A percentile compares a stretch with the other conserved stretches of the same genome.
These are phyloP conservation scores for Teratosphaeria viscida DNA, from an alignment of 2,329 filamentous ascomycete species.

Conservation along the genomic window DNA sequence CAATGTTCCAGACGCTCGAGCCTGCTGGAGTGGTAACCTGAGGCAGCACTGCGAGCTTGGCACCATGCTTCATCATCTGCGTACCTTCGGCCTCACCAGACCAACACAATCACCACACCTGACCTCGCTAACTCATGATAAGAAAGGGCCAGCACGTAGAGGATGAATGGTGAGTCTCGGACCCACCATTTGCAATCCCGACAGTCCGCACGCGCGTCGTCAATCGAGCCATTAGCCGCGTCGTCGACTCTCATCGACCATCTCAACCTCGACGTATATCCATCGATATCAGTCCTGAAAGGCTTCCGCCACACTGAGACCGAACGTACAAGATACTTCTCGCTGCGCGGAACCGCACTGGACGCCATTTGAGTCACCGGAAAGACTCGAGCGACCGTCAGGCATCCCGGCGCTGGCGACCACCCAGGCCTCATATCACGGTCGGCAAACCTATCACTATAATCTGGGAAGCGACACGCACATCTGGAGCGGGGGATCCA, in stretches of 20 bases:
- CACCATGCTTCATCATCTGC: too few species aligned
- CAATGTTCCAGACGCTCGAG: too few species aligned
- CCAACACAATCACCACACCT: not conserved
- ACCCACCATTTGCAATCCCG: slow-evolving; percentile 1
- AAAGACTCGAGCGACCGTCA: slow-evolving; percentile 8
- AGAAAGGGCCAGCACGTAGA: not conserved
- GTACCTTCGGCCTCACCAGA: not conserved
- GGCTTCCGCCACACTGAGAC: slow-evolving; percentile 11
- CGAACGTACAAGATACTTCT: slow-evolving; percentile 4
- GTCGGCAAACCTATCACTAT: slow-evolving; percentile 24
- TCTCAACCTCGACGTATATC: slow-evolving; percentile 16
- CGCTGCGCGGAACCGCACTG: slow-evolving; percentile 8
- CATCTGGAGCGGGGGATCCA: slow-evolving; percentile 27
- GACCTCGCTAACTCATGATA: not conserved
- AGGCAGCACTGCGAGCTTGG: too few species aligned
- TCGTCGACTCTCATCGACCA: slow-evolving; percentile 15
- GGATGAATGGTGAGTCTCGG: not conserved
- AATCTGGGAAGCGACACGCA: slow-evolving; percentile 14
- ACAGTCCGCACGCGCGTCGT: slow-evolving; percentile 9
- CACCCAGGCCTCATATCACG: slow-evolving; percentile 23
- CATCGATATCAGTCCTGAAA: slow-evolving; percentile 13
- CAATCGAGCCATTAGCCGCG: slow-evolving; percentile 3
- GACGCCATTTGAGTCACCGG: slow-evolving; percentile 8
- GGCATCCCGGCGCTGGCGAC: slow-evolving; percentile 16
- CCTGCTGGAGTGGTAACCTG: too few species aligned